phyloP scores from a whole-genome alignment of 202 grass and related monocot genomes.

The Thinopyrum obtusiflorum region DNA sequence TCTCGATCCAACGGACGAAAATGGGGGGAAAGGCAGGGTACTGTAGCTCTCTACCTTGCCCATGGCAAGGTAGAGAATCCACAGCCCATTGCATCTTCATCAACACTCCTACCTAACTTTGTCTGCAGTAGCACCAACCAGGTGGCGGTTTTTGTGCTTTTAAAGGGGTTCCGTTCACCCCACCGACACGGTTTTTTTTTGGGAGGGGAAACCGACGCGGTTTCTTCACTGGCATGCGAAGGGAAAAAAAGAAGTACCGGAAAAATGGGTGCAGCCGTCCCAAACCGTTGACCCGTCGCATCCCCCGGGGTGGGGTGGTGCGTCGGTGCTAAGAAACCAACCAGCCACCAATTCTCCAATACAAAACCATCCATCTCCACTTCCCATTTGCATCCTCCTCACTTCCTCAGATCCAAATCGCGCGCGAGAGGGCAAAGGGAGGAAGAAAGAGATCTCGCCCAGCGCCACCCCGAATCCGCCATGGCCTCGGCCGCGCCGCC shows the following conservation, averaged over 20 bases:
- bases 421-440: background rate
- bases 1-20: too few relatives aligned
- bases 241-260: too few relatives aligned
- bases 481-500: background rate
- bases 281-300: constrained; percentile 12
- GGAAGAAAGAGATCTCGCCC: background rate
- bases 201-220: background rate
- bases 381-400: background rate
- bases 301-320: background rate
- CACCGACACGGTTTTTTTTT: background rate
- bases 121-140: background rate
- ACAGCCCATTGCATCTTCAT: background rate
- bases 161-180: background rate
- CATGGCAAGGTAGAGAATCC: too few relatives aligned
- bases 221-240: too few relatives aligned
- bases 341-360: background rate
- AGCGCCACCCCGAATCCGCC: background rate
- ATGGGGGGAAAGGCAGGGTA: too few relatives aligned
- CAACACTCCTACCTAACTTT: background rate
- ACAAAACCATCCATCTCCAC: background rate
- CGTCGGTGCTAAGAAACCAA: constrained; percentile 21
- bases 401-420: background rate
- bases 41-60: too few relatives aligned
- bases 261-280: background rate
- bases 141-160: background rate